These are phyloP conservation scores for Viridothelium virens DNA, from an alignment of 495 filamentous ascomycete species.

Conservation along the genomic window DNA sequence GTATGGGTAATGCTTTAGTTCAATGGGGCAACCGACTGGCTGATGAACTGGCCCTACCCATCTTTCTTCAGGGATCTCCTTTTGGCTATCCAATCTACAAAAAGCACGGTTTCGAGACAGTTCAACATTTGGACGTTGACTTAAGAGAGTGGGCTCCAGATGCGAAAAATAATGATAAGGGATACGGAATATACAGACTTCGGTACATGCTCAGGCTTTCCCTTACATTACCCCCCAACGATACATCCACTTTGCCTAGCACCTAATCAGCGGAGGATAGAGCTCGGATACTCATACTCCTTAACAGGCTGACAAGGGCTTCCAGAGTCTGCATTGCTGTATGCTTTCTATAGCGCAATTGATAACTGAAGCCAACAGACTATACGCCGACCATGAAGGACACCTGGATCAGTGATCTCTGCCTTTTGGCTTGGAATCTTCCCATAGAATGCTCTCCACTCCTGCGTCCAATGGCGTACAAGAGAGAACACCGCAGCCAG, in stretches of 20 bases:
- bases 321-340: neutral
- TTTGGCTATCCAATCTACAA: constrained; percentile 1
- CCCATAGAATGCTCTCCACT: neutral
- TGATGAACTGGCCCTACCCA: neutral
- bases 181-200: neutral
- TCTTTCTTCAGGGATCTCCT: neutral
- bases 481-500: neutral
- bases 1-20: neutral
- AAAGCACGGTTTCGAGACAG: neutral
- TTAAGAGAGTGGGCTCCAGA: neutral
- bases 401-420: neutral
- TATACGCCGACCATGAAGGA: neutral
- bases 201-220: neutral
- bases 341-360: neutral
- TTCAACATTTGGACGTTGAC: neutral
- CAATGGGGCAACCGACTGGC: neutral
- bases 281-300: neutral
- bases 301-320: neutral
- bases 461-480: neutral
- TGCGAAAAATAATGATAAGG: neutral
- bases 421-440: neutral
- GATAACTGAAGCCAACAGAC: neutral
- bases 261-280: neutral
- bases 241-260: neutral
- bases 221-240: neutral